Evolutionary conservation across 768 basidiomycete species (phyloP).

Genomic region (Suillus weaverae): DNA sequence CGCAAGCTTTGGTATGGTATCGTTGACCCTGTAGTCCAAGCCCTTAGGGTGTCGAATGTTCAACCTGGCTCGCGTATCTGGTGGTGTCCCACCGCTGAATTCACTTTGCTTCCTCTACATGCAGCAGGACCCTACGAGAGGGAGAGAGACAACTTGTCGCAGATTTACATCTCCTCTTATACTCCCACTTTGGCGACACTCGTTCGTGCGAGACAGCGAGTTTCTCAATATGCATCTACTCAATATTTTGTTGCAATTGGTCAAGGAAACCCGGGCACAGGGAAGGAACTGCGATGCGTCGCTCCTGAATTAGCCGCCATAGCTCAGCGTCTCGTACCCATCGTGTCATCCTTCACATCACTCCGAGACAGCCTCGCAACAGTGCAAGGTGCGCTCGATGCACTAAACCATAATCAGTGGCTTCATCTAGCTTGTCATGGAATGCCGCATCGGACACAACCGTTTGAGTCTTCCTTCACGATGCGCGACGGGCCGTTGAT

Average conservation of each 20-base stretch:
- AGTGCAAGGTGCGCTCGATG: neutral
- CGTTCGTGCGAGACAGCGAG: constrained; percentile 19
- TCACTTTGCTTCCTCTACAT: constrained; percentile 32
- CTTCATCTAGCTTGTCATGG: constrained; percentile 25
- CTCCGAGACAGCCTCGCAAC: constrained; percentile 1
- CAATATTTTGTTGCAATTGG: constrained; percentile 17
- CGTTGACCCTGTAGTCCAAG: no score
- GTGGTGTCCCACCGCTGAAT: constrained; percentile 34
- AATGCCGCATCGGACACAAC: constrained; percentile 8
- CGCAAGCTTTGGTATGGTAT: no score
- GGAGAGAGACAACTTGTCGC: constrained; percentile 9
- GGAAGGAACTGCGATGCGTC: constrained; percentile 14
- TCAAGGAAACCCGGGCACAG: constrained; percentile 12
- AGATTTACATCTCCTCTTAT: constrained; percentile 33
- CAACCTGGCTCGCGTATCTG: constrained; percentile 24
- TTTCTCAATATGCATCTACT: neutral
- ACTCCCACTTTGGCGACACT: constrained; percentile 13
- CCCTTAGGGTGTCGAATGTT: neutral
- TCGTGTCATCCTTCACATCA: constrained; percentile 13
- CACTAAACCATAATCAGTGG: constrained; percentile 9
- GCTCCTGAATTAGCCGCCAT: constrained; percentile 19
- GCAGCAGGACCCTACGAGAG: constrained; percentile 30
- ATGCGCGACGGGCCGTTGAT: neutral
- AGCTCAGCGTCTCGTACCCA: constrained; percentile 5
- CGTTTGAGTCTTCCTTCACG: constrained; percentile 17